Evolutionary conservation across 345 rosid species (phyloP).

Genomic region (Jatropha curcas): DNA sequence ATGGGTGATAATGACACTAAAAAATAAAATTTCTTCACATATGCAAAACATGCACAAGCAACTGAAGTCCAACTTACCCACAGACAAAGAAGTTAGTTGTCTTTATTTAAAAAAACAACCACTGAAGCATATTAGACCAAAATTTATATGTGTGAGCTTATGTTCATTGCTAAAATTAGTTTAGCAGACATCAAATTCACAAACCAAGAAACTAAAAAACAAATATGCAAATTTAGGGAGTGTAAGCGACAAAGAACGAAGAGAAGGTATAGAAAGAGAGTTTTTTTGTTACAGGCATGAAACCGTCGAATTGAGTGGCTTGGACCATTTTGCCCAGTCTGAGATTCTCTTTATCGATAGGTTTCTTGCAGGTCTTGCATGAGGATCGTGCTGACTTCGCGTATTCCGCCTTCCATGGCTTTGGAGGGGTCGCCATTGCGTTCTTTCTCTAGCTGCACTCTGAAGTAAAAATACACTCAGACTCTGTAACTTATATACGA

Average conservation of each 20-base stretch:
- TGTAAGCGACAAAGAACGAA: background rate
- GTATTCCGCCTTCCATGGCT: conserved; percentile 95
- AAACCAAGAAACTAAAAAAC: background rate
- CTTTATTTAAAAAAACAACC: too few relatives aligned
- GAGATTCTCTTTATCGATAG: conserved; percentile 65
- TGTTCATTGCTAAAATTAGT: too few relatives aligned
- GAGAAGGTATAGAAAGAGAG: background rate
- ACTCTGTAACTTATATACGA: background rate
- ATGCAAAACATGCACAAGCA: too few relatives aligned
- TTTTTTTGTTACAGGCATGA: conserved; percentile 99
- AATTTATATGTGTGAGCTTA: too few relatives aligned
- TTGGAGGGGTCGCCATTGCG: conserved; percentile 56
- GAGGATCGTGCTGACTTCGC: conserved; percentile 90
- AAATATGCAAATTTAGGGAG: background rate
- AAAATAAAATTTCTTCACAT: too few relatives aligned
- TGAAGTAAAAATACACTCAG: too few relatives aligned
- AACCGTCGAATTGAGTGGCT: conserved; percentile 81
- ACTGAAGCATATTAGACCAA: too few relatives aligned
- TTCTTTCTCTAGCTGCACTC: background rate
- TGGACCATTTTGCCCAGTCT: conserved; percentile 91
- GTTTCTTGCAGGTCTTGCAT: conserved; percentile 74
- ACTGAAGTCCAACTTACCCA: too few relatives aligned
- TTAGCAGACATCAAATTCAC: too few relatives aligned
- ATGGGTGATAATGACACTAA: too few relatives aligned
- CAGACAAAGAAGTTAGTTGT: too few relatives aligned